Evolutionary conservation across 305 asterid species (phyloP).

Genomic region (Plantago rigida): DNA sequence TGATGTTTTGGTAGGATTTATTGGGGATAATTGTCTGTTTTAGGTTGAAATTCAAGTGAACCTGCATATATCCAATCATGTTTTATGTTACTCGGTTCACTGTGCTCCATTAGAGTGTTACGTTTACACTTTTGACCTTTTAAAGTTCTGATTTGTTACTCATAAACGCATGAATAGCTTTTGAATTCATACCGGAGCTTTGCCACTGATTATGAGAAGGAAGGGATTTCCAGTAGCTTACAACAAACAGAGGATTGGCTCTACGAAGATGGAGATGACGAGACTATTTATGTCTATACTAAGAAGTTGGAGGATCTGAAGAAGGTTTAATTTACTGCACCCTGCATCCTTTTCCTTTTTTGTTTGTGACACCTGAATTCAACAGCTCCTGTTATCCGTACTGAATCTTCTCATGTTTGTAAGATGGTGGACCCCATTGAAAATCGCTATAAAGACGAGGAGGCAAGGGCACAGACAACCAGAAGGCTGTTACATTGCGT

Average conservation of each 20-base stretch:
- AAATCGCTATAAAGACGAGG: constrained; percentile 71
- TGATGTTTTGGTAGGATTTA: no score
- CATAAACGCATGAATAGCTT: constrained; percentile 43
- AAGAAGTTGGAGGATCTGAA: constrained; percentile 60
- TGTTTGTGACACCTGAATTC: background rate
- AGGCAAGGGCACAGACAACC: constrained; percentile 57
- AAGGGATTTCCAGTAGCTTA: constrained; percentile 51
- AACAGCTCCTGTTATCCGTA: background rate
- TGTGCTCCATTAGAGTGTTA: no score
- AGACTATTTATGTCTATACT: constrained; percentile 64
- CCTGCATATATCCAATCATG: no score
- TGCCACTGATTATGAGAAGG: constrained; percentile 66
- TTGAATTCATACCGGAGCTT: constrained; percentile 66
- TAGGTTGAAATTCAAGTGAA: no score
- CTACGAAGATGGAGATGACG: constrained; percentile 89
- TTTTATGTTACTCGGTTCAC: no score
- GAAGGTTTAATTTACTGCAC: constrained; percentile 42
- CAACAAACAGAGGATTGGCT: constrained; percentile 92
- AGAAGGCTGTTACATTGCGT: constrained; percentile 49
- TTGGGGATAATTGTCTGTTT: no score
- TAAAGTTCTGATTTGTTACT: constrained; percentile 21
- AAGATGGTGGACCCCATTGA: constrained; percentile 84
- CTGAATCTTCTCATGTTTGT: constrained; percentile 16
- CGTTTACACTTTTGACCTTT: no score
- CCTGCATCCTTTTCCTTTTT: constrained; percentile 5